These are phyloP conservation scores for Alternaria sp. DNA, from an alignment of 2,329 filamentous ascomycete species.

Conservation along the genomic window DNA sequence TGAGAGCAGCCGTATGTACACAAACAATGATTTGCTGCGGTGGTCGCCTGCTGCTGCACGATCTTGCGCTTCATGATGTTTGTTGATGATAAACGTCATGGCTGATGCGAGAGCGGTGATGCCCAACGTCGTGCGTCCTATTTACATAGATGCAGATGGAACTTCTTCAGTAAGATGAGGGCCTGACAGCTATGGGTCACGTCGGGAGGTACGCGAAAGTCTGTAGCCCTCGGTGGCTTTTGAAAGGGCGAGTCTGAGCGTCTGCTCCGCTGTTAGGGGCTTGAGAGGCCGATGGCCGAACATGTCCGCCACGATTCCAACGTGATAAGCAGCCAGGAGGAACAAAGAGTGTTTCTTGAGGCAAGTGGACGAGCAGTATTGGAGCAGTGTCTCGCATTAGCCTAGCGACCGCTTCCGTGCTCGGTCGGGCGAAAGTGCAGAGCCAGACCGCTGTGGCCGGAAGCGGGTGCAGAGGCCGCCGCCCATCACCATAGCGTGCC, in stretches of 20 bases:
- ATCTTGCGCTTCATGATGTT: constrained; percentile 2
- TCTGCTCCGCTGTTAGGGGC: neutral
- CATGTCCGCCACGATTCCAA: neutral
- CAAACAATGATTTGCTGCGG: neutral
- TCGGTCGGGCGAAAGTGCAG: constrained; percentile 2
- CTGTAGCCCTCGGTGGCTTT: neutral
- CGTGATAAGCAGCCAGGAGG: neutral
- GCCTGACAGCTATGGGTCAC: neutral
- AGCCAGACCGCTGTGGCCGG: constrained; percentile 16
- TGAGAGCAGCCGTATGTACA: neutral
- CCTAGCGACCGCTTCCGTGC: constrained; percentile 1
- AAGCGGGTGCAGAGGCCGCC: constrained; percentile 17
- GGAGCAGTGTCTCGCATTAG: neutral
- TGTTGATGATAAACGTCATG: constrained; percentile 17
- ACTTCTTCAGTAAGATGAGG: neutral
- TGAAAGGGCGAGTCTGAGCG: constrained; percentile 1
- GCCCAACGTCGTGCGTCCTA: neutral
- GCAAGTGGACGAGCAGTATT: neutral
- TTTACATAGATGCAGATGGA: neutral
- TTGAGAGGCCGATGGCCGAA: neutral
- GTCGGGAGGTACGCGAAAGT: neutral
- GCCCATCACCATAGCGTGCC: constrained; percentile 4
- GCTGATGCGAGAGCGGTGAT: constrained; percentile 16
- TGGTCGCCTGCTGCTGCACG: neutral
- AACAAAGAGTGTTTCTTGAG: neutral